Percentiles rank a stretch among this genome's conserved stretches.
Evolutionary conservation across 306 rosid genomes (phyloP).

Genomic region (Rubus idaeus): DNA sequence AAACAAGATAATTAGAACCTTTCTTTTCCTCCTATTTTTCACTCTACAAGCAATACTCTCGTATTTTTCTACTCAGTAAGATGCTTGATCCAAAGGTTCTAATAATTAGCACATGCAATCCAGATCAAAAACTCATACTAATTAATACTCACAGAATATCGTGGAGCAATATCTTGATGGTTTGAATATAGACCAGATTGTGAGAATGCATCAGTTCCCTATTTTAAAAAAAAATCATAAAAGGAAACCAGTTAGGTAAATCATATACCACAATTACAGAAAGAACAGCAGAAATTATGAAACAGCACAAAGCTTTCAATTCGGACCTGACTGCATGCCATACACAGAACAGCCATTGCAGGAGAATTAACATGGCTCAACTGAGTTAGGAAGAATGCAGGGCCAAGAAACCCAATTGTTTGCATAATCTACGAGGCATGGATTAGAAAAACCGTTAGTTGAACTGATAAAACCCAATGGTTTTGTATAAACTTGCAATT

Average conservation of each 20-base stretch:
- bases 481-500: neutral
- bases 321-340: conserved; percentile 97
- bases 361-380: conserved; percentile 92
- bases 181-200: conserved; percentile 96
- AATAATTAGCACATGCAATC: neutral
- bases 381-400: conserved; percentile 98
- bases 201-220: conserved; percentile 99
- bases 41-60: neutral
- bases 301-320: neutral
- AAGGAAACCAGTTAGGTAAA: conserved; percentile 21
- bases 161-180: conserved; percentile 97
- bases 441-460: neutral
- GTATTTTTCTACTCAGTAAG: neutral
- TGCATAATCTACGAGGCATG: conserved; percentile 78
- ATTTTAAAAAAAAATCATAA: conserved; percentile 11
- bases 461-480: neutral
- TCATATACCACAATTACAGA: neutral
- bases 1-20: conserved; percentile 13
- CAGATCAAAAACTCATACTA: neutral
- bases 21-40: neutral
- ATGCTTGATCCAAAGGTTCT: neutral
- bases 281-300: neutral
- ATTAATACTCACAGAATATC: conserved; percentile 90
- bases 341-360: conserved; percentile 85
- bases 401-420: conserved; percentile 96